phyloP scores from a whole-genome alignment of 2,329 filamentous ascomycete species.

The Colletotrichum agaves region DNA sequence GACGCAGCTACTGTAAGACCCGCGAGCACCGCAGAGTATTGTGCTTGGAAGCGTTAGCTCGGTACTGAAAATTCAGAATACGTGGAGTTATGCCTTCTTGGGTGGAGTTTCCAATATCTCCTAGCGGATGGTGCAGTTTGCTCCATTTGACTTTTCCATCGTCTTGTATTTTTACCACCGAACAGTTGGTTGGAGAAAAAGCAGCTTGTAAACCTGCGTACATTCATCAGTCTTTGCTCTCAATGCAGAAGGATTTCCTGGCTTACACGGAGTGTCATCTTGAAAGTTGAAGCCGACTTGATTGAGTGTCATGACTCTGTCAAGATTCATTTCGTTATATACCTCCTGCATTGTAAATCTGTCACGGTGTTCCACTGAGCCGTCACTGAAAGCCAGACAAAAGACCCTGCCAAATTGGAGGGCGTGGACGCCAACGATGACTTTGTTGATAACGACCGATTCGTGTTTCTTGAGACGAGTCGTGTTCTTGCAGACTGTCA shows the following conservation, averaged over 20 bases:
- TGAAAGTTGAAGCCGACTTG: constrained; percentile 83
- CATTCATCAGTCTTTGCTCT: not conserved
- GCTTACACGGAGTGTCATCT: constrained; percentile 72
- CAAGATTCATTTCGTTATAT: constrained; percentile 70
- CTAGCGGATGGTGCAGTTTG: constrained; percentile 60
- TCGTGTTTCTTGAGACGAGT: constrained; percentile 70
- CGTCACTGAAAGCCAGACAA: constrained; percentile 81
- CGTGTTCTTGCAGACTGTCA: constrained; percentile 39
- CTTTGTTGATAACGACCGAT: constrained; percentile 75
- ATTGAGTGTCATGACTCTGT: constrained; percentile 74
- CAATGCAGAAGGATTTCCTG: constrained; percentile 9
- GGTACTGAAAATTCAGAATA: constrained; percentile 32
- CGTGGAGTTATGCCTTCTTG: constrained; percentile 56
- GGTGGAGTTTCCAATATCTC: constrained; percentile 59
- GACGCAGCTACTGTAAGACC: constrained; percentile 66
- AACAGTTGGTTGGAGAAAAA: constrained; percentile 70
- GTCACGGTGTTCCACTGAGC: constrained; percentile 83
- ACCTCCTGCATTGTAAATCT: constrained; percentile 77
- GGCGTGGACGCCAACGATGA: constrained; percentile 74
- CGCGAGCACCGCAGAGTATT: constrained; percentile 69
- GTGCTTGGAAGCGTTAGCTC: constrained; percentile 50
- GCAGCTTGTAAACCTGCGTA: constrained; percentile 66
- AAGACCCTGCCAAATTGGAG: constrained; percentile 78
- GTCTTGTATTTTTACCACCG: constrained; percentile 67
- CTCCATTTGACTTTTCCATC: constrained; percentile 70